These are phyloP conservation scores for Bolboschoenus planiculmis DNA, from an alignment of 176 grass and related monocot species.

Conservation along the genomic window DNA sequence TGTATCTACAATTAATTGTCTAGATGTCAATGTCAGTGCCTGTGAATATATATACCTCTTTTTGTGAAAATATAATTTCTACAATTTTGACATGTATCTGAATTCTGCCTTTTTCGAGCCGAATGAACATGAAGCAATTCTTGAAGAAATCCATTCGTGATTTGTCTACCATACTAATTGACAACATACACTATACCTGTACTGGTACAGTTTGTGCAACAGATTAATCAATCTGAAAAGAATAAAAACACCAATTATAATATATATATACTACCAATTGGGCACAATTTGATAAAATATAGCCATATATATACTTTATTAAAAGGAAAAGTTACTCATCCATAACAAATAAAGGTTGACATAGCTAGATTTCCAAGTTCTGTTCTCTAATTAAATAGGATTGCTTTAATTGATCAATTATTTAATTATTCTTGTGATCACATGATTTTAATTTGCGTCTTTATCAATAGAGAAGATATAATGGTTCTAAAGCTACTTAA, in stretches of 20 bases:
- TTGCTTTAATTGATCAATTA: too few species aligned
- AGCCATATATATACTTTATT: neutral
- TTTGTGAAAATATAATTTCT: neutral
- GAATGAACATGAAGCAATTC: neutral
- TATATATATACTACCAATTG: neutral
- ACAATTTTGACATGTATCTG: neutral
- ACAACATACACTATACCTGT: neutral
- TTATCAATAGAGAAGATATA: too few species aligned
- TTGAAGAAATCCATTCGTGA: neutral
- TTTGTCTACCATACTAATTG: neutral
- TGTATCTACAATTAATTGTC: neutral
- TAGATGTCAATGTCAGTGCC: neutral
- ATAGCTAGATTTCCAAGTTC: too few species aligned
- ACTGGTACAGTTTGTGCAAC: neutral
- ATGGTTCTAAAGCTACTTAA: too few species aligned
- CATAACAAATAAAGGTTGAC: neutral
- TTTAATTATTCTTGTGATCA: too few species aligned
- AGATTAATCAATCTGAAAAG: neutral
- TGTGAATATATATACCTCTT: neutral
- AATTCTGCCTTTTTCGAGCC: neutral
- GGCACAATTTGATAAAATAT: neutral
- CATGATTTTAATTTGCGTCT: too few species aligned
- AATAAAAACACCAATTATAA: neutral
- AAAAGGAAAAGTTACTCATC: neutral
- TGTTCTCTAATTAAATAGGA: too few species aligned